A percentile compares a stretch with the other conserved stretches of the same genome.
These are phyloP conservation scores for Tricholoma hemisulphureum DNA, from an alignment of 768 basidiomycete genomes.

Conservation along the genomic window DNA sequence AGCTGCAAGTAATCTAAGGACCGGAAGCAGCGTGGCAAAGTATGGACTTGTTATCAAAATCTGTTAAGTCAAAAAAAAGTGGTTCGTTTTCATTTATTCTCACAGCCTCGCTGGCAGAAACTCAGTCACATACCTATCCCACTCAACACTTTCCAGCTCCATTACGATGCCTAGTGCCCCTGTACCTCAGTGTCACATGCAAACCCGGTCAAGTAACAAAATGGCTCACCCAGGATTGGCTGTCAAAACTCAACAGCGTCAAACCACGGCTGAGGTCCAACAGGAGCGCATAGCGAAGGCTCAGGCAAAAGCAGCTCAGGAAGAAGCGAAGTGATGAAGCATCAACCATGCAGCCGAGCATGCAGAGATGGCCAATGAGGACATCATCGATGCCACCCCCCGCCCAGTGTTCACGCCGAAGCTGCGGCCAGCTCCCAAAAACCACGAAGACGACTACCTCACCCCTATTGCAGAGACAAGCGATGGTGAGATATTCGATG, in stretches of 20 bases:
- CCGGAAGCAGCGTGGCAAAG: background rate
- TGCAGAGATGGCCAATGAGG: background rate
- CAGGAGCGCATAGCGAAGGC: background rate
- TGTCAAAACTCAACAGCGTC: background rate
- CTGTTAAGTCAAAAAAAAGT: no score
- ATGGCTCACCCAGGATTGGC: background rate
- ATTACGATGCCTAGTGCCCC: background rate
- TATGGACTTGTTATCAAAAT: background rate
- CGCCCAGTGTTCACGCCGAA: background rate
- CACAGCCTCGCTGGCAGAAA: background rate
- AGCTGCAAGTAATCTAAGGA: background rate
- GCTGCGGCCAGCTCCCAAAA: background rate
- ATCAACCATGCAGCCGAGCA: background rate
- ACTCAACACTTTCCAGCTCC: background rate
- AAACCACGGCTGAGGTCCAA: background rate
- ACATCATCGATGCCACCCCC: background rate
- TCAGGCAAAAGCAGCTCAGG: background rate
- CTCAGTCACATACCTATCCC: background rate
- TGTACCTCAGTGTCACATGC: background rate
- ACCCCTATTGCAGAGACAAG: background rate
- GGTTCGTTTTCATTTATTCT: background rate
- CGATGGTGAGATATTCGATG: background rate
- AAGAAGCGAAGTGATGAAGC: background rate
- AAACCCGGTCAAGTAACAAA: background rate
- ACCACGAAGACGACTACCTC: background rate